Conservation (phyloP, 116 monocot species). For the Cymodocea nodosa region DNA sequence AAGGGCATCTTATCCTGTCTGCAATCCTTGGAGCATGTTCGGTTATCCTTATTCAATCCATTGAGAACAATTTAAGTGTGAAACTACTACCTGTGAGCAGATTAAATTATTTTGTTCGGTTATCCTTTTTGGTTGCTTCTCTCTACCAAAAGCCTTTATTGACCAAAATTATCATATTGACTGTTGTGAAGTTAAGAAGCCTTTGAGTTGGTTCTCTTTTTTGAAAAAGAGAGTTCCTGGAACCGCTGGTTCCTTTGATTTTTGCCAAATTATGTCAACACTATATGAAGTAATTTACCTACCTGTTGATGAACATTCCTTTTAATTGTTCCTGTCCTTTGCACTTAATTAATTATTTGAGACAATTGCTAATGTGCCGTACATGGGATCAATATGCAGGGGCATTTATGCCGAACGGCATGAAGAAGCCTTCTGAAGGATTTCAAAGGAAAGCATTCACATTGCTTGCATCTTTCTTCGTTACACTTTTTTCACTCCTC, state of each 20-base stretch:
- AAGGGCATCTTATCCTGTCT: too few relatives aligned
- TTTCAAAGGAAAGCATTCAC: slow-evolving; percentile 9
- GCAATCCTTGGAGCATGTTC: too few relatives aligned
- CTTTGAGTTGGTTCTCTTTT: too few relatives aligned
- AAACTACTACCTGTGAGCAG: too few relatives aligned
- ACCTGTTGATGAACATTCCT: neutral
- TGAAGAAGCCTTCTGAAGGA: slow-evolving; percentile 13
- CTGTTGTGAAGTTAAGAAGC: too few relatives aligned
- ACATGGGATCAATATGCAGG: slow-evolving; percentile 7
- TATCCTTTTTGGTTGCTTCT: neutral
- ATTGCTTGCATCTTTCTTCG: slow-evolving; percentile 27
- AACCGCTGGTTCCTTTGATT: too few relatives aligned
- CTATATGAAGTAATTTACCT: neutral
- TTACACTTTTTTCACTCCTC: slow-evolving; percentile 22
- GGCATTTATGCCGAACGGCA: slow-evolving; percentile 3
- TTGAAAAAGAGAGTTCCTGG: too few relatives aligned
- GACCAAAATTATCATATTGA: too few relatives aligned
- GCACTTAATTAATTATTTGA: neutral
- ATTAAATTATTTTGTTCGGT: too few relatives aligned
- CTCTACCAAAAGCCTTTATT: neutral
- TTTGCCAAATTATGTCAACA: too few relatives aligned
- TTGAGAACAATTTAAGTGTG: too few relatives aligned
- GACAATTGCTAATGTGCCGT: neutral
- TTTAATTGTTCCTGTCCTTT: neutral
- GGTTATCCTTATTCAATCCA: too few relatives aligned